phyloP scores from a whole-genome alignment of 2,329 filamentous ascomycete species.

The Zymoseptoria passerinii region DNA sequence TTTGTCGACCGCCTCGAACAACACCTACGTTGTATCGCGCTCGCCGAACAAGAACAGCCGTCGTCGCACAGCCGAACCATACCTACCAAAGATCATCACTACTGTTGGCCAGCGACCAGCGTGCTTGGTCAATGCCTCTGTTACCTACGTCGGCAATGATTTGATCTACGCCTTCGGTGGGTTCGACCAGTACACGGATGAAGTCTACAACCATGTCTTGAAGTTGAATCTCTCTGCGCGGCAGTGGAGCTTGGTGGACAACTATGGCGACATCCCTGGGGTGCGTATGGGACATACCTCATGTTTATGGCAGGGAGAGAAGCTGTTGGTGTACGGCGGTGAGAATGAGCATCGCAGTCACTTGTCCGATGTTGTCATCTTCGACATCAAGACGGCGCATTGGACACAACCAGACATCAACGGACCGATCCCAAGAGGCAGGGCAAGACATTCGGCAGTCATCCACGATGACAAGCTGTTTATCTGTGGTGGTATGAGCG shows the following conservation, averaged over 20 bases:
- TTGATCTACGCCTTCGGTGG: conserved; percentile 97
- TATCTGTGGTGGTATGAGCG: conserved; percentile 90
- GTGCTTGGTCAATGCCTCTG: conserved; percentile 92
- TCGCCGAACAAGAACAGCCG: conserved; percentile 62
- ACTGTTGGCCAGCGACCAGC: conserved; percentile 61
- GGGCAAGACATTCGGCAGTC: conserved; percentile 86
- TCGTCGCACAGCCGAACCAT: conserved; percentile 55
- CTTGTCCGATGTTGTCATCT: conserved; percentile 89
- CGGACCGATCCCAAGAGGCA: conserved; percentile 77
- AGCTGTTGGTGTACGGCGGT: conserved; percentile 92
- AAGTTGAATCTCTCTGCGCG: conserved; percentile 77
- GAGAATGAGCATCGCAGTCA: conserved; percentile 97
- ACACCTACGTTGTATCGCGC: conserved; percentile 86
- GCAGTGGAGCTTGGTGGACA: conserved; percentile 93
- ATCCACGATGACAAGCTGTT: conserved; percentile 96
- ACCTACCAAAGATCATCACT: conserved; percentile 69
- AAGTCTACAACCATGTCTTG: conserved; percentile 96
- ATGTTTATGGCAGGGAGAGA: conserved; percentile 85
- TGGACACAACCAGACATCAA: conserved; percentile 89
- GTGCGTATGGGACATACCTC: conserved; percentile 99
- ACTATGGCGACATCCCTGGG: conserved; percentile 95
- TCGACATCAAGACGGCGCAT: conserved; percentile 86
- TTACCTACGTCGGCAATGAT: conserved; percentile 94
- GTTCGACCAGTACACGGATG: conserved; percentile 97
- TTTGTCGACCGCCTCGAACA: conserved; percentile 41